Conservation (phyloP, 495 filamentous ascomycete species). For the Ascodesmis nigricans region DNA sequence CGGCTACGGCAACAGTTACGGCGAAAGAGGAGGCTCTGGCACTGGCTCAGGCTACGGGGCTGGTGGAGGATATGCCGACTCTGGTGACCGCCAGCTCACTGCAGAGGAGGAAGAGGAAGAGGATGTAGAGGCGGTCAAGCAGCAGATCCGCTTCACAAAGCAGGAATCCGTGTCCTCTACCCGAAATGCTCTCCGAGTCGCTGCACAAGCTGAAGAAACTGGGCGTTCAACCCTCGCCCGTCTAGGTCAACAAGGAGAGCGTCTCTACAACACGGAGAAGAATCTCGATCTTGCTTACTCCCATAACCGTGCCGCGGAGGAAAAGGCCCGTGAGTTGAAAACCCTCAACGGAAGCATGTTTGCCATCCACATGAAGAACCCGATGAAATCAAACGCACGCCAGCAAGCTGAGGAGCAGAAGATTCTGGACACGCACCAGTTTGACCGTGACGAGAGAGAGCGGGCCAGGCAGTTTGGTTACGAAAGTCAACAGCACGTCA, state of each 20-base stretch:
- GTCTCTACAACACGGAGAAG: slow-evolving; percentile 54
- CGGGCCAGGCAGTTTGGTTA: slow-evolving; percentile 43
- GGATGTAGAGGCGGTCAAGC: slow-evolving; percentile 43
- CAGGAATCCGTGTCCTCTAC: slow-evolving; percentile 51
- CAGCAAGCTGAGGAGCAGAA: slow-evolving; percentile 37
- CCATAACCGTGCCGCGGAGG: slow-evolving; percentile 49
- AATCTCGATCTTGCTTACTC: slow-evolving; percentile 46
- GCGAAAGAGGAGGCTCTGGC: too few species aligned
- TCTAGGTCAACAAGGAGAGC: slow-evolving; percentile 52
- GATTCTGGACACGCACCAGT: slow-evolving; percentile 37
- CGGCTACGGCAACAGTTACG: slow-evolving; percentile 25
- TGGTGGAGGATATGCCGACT: too few species aligned
- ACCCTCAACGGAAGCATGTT: slow-evolving; percentile 67
- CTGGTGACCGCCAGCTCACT: slow-evolving; percentile 47
- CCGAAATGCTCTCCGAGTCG: slow-evolving; percentile 42
- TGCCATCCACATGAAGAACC: slow-evolving; percentile 50
- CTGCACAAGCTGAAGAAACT: slow-evolving; percentile 48
- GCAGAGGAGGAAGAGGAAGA: slow-evolving; percentile 50
- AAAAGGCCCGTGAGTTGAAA: slow-evolving; percentile 54
- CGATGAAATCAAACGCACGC: slow-evolving; percentile 39
- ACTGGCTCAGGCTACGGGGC: too few species aligned
- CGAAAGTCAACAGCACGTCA: slow-evolving; percentile 34
- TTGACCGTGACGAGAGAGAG: slow-evolving; percentile 46
- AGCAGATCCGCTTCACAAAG: slow-evolving; percentile 54
- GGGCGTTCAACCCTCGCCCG: slow-evolving; percentile 44